phyloP scores from a whole-genome alignment of 176 grass and related monocot species.

The Carex scoparia region DNA sequence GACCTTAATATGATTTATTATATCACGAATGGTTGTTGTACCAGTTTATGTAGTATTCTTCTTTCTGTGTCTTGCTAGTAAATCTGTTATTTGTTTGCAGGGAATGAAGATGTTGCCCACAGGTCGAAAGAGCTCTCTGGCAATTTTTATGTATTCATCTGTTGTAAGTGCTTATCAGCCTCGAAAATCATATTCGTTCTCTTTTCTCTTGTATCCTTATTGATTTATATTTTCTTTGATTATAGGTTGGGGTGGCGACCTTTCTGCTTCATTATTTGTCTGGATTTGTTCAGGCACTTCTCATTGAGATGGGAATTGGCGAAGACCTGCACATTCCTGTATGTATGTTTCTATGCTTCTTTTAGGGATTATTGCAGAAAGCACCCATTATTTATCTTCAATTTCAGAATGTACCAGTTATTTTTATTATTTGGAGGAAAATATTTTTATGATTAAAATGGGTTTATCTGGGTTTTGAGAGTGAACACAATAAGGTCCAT shows the following conservation, averaged over 20 bases:
- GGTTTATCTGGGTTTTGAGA: not conserved
- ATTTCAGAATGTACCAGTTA: not conserved
- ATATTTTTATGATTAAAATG: not conserved
- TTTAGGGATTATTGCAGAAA: not conserved
- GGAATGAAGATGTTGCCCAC: conserved; percentile 91
- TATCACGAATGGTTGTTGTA: not conserved
- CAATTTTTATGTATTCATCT: conserved; percentile 77
- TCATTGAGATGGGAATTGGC: conserved; percentile 83
- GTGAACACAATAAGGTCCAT: not conserved
- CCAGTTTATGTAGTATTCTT: not conserved
- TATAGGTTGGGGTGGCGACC: conserved; percentile 59
- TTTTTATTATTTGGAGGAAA: not conserved
- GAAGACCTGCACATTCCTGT: conserved; percentile 99
- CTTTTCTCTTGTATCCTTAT: not conserved
- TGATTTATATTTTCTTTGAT: conserved; percentile 28
- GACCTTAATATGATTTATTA: conserved; percentile 9
- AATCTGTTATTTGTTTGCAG: conserved; percentile 32
- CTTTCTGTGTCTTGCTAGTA: conserved; percentile 6
- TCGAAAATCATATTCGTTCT: conserved; percentile 15
- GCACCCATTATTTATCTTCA: not conserved
- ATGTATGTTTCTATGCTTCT: conserved; percentile 66
- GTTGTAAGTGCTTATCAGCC: conserved; percentile 55
- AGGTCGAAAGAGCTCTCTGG: conserved; percentile 73
- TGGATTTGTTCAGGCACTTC: conserved; percentile 46
- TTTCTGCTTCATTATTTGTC: conserved; percentile 75